phyloP scores from a whole-genome alignment of 805 yeast genomes.

The Candida silvicultrix region DNA sequence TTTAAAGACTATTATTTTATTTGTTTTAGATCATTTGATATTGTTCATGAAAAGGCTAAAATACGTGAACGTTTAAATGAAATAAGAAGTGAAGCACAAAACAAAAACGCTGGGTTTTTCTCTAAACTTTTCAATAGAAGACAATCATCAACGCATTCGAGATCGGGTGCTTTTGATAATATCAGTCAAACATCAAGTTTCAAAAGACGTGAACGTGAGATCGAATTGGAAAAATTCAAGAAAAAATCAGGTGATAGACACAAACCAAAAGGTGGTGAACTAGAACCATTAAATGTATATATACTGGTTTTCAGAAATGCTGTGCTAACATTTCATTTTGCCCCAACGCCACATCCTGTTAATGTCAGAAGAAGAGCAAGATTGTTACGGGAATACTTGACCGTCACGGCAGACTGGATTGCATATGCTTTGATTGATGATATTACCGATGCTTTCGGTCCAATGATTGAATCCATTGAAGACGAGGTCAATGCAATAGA shows the following conservation, averaged over 20 bases:
- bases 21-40: slow-evolving; percentile 81
- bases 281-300: slow-evolving; percentile 88
- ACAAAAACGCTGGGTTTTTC: slow-evolving; percentile 3
- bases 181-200: slow-evolving; percentile 19
- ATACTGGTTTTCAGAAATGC: slow-evolving; percentile 88
- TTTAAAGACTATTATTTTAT: slow-evolving; percentile 88
- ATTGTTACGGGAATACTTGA: slow-evolving; percentile 76
- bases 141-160: slow-evolving; percentile 8
- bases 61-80: slow-evolving; percentile 30
- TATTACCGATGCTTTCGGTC: slow-evolving; percentile 95
- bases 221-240: slow-evolving; percentile 31
- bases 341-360: slow-evolving; percentile 93
- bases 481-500: slow-evolving; percentile 94
- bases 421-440: slow-evolving; percentile 96
- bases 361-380: slow-evolving; percentile 93
- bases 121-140: slow-evolving; percentile 10
- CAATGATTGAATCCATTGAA: slow-evolving; percentile 90
- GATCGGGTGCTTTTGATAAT: slow-evolving; percentile 6
- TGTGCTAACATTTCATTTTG: slow-evolving; percentile 87
- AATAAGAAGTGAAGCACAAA: slow-evolving; percentile 1
- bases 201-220: slow-evolving; percentile 23
- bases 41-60: slow-evolving; percentile 64
- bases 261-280: slow-evolving; percentile 43
- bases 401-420: slow-evolving; percentile 93
- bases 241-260: slow-evolving; percentile 39